Evolutionary conservation across 768 basidiomycete species (phyloP), one percentile per base, ranked within the genome.

Genomic region (Tylopilus plumbeoviolaceoides): DNA sequence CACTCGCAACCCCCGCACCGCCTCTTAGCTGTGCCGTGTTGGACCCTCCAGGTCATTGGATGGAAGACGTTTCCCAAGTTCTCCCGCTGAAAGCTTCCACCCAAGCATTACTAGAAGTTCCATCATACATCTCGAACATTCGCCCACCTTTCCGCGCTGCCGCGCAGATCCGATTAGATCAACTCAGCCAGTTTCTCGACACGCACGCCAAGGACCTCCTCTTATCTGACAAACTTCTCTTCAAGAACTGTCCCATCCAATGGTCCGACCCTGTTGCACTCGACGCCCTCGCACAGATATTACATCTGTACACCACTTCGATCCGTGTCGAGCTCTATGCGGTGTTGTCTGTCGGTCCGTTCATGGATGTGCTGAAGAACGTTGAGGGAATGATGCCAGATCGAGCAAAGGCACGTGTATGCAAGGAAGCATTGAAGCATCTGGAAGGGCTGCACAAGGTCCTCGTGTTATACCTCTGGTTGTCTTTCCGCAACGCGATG

Each of bases 381-480:
- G 63, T 69, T 28, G 69, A 70, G 45, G 15, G 10, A 17, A 67
- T 61, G 59, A 70, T 60, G 58, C 56, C 50, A 1, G 45, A 58
- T 10, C 49, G 30, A 7, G 38, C 43, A 15, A 50, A 42, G 12
- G 42, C 35, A 7, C 43, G 14, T 3, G 36, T 20, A 18, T 61
- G 63, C 50, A 53, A 40, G 40, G 54, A 58, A 0, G 64, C 64
- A 2, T 44, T 69, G 41, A 58, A 39, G 33, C 55, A 51, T n/a
- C 68, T 98, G 43, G 95, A 98, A 68, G 74, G 78, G 6, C 70
- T 91, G 54, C 93, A 99, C 70, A 87, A 86, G 61, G 71, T 81
- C 28, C 61, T 91, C 27, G 83, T 86, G 14, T 59, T 87, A 20
- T 98, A 98, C 69, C 73, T 92, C 45, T 99, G 95, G 95, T 75